Conservation (phyloP, 2,329 filamentous ascomycete species). For the Emergomyces orientalis region DNA sequence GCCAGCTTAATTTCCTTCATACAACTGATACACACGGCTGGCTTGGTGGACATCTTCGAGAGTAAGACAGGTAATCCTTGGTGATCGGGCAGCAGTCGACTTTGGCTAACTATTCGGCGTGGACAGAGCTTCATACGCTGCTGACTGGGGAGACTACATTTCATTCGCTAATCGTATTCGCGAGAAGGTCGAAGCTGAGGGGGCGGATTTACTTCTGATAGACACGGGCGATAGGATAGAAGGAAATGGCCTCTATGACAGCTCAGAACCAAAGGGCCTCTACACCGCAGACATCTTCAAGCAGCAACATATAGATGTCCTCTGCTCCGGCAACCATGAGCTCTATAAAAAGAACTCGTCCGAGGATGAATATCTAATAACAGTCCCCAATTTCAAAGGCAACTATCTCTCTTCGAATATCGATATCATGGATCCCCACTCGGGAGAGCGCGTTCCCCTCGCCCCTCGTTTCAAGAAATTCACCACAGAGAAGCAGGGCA, state of each 20-base stretch:
- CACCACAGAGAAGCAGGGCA: conserved; percentile 77
- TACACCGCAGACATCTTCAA: conserved; percentile 83
- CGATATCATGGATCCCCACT: conserved; percentile 68
- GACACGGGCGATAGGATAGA: conserved; percentile 92
- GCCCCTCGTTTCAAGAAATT: conserved; percentile 81
- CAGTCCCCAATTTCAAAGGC: conserved; percentile 70
- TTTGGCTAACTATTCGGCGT: conserved; percentile 16
- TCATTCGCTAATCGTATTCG: conserved; percentile 82
- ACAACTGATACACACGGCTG: conserved; percentile 96
- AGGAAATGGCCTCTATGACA: conserved; percentile 90
- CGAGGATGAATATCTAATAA: conserved; percentile 65
- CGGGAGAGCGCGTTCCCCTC: conserved; percentile 62
- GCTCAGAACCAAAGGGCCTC: conserved; percentile 73
- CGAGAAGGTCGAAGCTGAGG: conserved; percentile 64
- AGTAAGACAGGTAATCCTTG: conserved; percentile 43
- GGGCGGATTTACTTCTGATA: conserved; percentile 79
- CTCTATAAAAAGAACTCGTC: conserved; percentile 75
- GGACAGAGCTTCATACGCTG: conserved; percentile 71
- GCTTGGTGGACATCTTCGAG: conserved; percentile 86
- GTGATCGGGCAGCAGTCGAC: background rate
- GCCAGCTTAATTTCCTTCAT: conserved; percentile 93
- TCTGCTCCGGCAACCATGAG: conserved; percentile 90
- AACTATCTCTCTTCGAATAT: conserved; percentile 87
- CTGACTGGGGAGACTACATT: conserved; percentile 92
- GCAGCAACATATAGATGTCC: conserved; percentile 71